Conservation (phyloP, 306 rosid genomes). For the Quercus berberidifolia region DNA sequence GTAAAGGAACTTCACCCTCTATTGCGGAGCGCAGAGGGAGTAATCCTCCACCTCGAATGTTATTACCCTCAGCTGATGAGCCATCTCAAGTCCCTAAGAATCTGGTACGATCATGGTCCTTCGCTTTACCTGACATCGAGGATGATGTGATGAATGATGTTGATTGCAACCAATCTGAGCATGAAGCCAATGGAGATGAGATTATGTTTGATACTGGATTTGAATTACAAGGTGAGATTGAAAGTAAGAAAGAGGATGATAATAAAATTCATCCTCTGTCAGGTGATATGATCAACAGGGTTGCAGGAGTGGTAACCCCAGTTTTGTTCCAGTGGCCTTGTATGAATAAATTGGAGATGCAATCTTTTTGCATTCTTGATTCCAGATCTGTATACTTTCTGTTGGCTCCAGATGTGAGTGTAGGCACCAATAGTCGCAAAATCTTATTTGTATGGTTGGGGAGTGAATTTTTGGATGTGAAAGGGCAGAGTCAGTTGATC, state of each 20-base stretch:
- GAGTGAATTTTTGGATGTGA: conserved; percentile 14
- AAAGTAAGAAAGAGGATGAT: conserved; percentile 10
- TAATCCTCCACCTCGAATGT: conserved; percentile 78
- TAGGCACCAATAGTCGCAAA: conserved; percentile 3
- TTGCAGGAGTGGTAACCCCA: conserved; percentile 7
- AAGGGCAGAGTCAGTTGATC: conserved; percentile 4
- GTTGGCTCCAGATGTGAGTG: conserved; percentile 21
- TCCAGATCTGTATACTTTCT: conserved; percentile 34
- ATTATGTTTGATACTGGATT: conserved; percentile 29
- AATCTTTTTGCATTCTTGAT: conserved; percentile 19
- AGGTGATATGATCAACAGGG: background rate
- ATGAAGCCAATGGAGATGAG: conserved; percentile 32
- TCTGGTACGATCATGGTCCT: conserved; percentile 55
- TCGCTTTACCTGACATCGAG: conserved; percentile 49
- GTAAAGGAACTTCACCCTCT: conserved; percentile 48
- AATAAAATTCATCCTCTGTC: background rate
- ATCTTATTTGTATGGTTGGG: conserved; percentile 43
- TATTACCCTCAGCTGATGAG: conserved; percentile 56
- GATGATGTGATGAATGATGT: conserved; percentile 43
- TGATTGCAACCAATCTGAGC: conserved; percentile 38
- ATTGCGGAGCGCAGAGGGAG: conserved; percentile 95
- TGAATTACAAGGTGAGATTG: conserved; percentile 29
- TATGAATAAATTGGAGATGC: conserved; percentile 23
- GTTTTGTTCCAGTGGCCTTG: conserved; percentile 44
- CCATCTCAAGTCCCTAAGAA: conserved; percentile 38